phyloP scores from a whole-genome alignment of 139 green algal species.

The Picochlorum sp. region DNA sequence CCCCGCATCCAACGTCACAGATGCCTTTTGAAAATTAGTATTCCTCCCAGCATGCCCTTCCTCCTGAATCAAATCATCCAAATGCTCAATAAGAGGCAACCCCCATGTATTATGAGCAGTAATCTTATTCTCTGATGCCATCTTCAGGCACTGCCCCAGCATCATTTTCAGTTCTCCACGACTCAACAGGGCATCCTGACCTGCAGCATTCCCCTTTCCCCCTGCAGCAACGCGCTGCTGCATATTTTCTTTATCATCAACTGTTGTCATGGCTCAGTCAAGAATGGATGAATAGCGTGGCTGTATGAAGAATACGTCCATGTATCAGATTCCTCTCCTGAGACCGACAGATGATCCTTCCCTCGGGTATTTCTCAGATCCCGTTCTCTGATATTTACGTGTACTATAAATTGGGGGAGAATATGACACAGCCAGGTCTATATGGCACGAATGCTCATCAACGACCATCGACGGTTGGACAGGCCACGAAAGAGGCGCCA shows the following conservation, averaged over 20 bases:
- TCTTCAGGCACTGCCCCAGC: slow-evolving; percentile 69
- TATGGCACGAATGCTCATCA: too few relatives aligned
- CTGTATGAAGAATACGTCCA: too few relatives aligned
- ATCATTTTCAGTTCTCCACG: slow-evolving; percentile 25
- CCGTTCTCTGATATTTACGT: too few relatives aligned
- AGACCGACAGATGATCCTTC: too few relatives aligned
- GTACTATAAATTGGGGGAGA: too few relatives aligned
- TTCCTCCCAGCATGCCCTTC: slow-evolving; percentile 30
- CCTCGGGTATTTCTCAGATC: too few relatives aligned
- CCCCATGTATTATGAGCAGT: slow-evolving; percentile 71
- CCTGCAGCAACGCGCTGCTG: neutral
- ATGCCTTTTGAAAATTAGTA: slow-evolving; percentile 84
- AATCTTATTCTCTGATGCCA: slow-evolving; percentile 71
- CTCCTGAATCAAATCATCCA: slow-evolving; percentile 57
- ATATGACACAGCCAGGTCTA: too few relatives aligned
- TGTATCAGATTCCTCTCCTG: too few relatives aligned
- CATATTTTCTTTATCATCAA: neutral
- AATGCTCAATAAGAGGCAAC: slow-evolving; percentile 78
- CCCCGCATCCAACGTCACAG: slow-evolving; percentile 77
- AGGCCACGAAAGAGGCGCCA: too few relatives aligned
- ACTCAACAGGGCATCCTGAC: neutral
- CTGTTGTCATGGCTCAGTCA: too few relatives aligned
- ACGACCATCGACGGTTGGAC: too few relatives aligned
- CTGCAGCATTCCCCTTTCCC: neutral
- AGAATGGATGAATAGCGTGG: too few relatives aligned